A percentile compares a stretch with the other conserved stretches of the same genome.
Evolutionary conservation across 2,329 filamentous ascomycete genomes (phyloP).

Genomic region (Aspergillus sp.): DNA sequence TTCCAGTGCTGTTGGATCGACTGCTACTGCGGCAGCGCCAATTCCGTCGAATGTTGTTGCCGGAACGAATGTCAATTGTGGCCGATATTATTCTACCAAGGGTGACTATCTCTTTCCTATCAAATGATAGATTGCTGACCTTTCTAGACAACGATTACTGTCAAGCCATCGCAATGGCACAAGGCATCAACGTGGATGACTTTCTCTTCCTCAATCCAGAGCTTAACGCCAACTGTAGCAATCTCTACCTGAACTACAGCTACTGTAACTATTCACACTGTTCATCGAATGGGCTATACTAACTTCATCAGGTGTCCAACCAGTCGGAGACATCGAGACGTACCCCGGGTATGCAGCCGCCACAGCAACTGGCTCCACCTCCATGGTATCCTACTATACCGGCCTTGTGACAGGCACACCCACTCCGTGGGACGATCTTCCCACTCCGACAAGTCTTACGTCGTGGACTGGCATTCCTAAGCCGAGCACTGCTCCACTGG

Average conservation of each 20-base stretch:
- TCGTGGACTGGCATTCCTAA: too few relatives aligned
- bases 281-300: too few relatives aligned
- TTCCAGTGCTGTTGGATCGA: not conserved
- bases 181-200: conserved; percentile 1
- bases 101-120: too few relatives aligned
- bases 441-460: too few relatives aligned
- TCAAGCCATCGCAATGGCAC: not conserved
- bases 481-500: too few relatives aligned
- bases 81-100: not conserved
- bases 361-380: too few relatives aligned
- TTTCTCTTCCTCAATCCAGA: conserved; percentile 4
- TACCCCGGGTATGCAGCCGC: conserved; percentile 1
- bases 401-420: too few relatives aligned
- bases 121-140: not conserved
- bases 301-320: too few relatives aligned
- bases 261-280: too few relatives aligned
- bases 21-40: not conserved
- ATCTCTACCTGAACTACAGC: conserved; percentile 1
- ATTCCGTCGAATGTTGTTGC: too few relatives aligned
- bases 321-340: conserved; percentile 2
- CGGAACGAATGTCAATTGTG: not conserved
- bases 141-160: not conserved
- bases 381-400: too few relatives aligned
- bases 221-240: conserved; percentile 3
- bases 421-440: too few relatives aligned